Conservation (phyloP, 345 rosid species). For the Salix koriyanagi region DNA sequence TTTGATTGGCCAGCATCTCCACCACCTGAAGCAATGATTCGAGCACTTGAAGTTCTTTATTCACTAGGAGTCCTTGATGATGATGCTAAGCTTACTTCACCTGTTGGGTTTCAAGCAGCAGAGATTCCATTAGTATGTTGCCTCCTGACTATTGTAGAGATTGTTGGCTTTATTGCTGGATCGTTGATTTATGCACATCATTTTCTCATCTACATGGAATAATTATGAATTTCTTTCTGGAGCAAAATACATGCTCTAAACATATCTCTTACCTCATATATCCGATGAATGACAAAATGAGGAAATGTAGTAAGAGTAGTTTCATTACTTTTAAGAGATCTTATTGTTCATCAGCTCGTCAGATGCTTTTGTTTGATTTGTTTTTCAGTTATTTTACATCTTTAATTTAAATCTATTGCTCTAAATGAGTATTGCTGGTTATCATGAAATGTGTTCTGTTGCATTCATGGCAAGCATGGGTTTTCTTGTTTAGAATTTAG, state of each 20-base stretch:
- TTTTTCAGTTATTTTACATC: not conserved
- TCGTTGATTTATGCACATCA: not conserved
- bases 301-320: not conserved
- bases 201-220: not conserved
- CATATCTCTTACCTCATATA: no score
- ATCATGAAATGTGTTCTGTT: not conserved
- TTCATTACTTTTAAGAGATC: not conserved
- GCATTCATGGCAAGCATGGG: not conserved
- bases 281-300: not conserved
- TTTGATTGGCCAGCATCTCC: constrained; percentile 98
- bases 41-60: constrained; percentile 91
- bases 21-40: constrained; percentile 79
- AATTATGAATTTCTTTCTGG: not conserved
- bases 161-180: not conserved
- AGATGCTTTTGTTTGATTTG: not conserved
- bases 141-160: not conserved
- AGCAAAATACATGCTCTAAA: not conserved
- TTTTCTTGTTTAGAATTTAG: not conserved
- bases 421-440: not conserved
- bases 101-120: constrained; percentile 93
- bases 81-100: constrained; percentile 97
- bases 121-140: constrained; percentile 82
- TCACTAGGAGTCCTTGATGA: constrained; percentile 87
- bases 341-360: no score
- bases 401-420: not conserved